phyloP scores from a whole-genome alignment of 805 yeast genomes.

The Candida loeiensis region DNA sequence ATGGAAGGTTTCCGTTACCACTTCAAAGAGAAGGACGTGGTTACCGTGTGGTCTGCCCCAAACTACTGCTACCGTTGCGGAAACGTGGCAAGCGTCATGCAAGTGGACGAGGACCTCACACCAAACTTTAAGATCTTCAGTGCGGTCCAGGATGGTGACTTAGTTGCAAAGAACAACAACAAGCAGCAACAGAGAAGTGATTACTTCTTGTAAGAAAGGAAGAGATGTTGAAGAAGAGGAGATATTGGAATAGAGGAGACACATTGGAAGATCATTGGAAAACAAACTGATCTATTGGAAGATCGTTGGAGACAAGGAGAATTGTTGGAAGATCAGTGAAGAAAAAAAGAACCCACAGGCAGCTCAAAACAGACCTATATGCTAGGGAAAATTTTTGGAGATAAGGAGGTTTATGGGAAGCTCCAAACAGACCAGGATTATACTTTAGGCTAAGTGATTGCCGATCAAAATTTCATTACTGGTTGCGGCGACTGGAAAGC shows the following conservation, averaged over 20 bases:
- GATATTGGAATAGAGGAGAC: no score
- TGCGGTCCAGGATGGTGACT: slow-evolving; percentile 86
- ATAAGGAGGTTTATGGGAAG: no score
- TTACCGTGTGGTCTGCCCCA: slow-evolving; percentile 98
- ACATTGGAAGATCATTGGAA: no score
- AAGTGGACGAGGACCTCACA: slow-evolving; percentile 78
- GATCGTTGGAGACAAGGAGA: no score
- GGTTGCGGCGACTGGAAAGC: not conserved
- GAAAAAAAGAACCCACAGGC: no score
- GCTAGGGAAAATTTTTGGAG: no score
- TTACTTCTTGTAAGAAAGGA: slow-evolving; percentile 32
- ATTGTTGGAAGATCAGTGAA: no score
- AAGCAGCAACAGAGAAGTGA: slow-evolving; percentile 44
- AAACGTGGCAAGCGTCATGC: slow-evolving; percentile 97
- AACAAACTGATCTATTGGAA: no score
- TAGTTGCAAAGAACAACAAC: slow-evolving; percentile 36
- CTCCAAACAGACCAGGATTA: no score
- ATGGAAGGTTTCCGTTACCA: slow-evolving; percentile 98
- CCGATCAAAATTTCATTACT: no score
- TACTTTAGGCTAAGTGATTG: no score
- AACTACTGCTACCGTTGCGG: slow-evolving; percentile 97
- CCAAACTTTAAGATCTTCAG: slow-evolving; percentile 92
- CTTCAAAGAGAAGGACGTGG: slow-evolving; percentile 93
- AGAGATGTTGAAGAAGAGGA: not conserved
- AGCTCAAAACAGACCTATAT: no score